Percentiles rank a stretch among this genome's conserved stretches.
These are phyloP conservation scores for Achaetomiella virescens DNA, from an alignment of 495 filamentous ascomycete genomes.

Conservation along the genomic window DNA sequence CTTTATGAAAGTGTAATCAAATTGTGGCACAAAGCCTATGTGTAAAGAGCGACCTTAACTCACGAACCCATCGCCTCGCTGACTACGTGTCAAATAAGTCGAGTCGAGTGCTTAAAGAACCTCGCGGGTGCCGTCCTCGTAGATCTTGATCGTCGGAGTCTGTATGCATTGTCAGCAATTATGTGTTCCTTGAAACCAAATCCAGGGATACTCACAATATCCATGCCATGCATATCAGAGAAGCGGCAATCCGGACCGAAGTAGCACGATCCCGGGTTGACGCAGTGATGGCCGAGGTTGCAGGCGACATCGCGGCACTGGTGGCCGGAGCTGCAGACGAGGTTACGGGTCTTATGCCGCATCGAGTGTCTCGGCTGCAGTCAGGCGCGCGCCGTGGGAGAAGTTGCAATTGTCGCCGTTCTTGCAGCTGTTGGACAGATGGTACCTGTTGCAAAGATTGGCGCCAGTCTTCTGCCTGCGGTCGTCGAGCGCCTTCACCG, in stretches of 20 bases:
- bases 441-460: slow-evolving; percentile 34
- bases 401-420: slow-evolving; percentile 25
- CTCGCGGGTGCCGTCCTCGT: slow-evolving; percentile 23
- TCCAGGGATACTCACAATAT: slow-evolving; percentile 27
- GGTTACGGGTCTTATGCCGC: slow-evolving; percentile 22
- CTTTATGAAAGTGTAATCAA: too few species aligned
- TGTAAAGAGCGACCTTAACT: too few species aligned
- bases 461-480: slow-evolving; percentile 18
- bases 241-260: slow-evolving; percentile 27
- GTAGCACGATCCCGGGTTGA: slow-evolving; percentile 16
- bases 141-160: slow-evolving; percentile 22
- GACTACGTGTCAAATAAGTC: too few species aligned
- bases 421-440: slow-evolving; percentile 27
- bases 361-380: slow-evolving; percentile 21
- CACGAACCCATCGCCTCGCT: too few species aligned
- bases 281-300: slow-evolving; percentile 33
- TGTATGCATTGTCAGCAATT: background rate
- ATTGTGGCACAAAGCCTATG: too few species aligned
- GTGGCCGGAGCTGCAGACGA: slow-evolving; percentile 17
- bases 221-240: slow-evolving; percentile 25
- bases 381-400: slow-evolving; percentile 27
- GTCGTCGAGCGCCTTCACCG: slow-evolving; percentile 22
- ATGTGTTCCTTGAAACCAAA: background rate
- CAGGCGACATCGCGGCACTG: slow-evolving; percentile 27
- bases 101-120: background rate